Evolutionary conservation across 2,329 filamentous ascomycete genomes (phyloP), one percentile per base, ranked within the genome.

Genomic region (Phyllosticta paracitricarpa): DNA sequence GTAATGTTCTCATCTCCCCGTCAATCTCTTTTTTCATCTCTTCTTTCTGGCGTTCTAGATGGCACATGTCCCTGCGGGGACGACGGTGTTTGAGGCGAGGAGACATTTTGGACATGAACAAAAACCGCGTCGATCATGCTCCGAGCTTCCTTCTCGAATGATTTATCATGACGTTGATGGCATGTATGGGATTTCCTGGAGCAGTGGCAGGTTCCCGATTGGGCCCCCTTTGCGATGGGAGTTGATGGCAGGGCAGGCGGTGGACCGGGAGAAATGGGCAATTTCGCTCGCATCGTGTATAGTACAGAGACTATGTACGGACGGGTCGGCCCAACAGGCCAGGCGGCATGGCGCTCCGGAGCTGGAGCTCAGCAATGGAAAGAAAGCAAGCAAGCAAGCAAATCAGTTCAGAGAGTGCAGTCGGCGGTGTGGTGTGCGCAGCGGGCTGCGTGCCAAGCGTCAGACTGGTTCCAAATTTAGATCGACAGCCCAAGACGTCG

Each of bases 1-100:
- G 67, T 73, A 73, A 71, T 73, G 1, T 72, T 62, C 51, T 58
- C 52, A 14, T 56, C 28, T 56, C 28, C 54, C n/a, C 28, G 10
- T 28, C 28, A 28, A 35, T 33, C 54, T 9, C 12, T 10, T 35
- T 51, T 19, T 48, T 51, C 35, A 4, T 10, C 25, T 26, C 17
- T 22, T 35, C 24, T 56, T 56, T 56, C 28, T 28, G 25, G 22
- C 52, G 25, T 54, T 28, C 14, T 54, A 54, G 52, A 54, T 24
- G 25, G 25, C 52, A 54, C 14, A 17, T n/a, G 40, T n/a, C 40
- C 17, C 14, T n/a, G n/a, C n/a, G n/a, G 40, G 40, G 40, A 48
- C 40, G 14, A 48, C 35, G 35, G 35, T 48, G 35, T 48, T 48
- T 48, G 14, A 17, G 35, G 35, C 28, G 6, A 5, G 14, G 40